phyloP scores from a whole-genome alignment of 2,329 filamentous ascomycete species.

The Bipolaris cookei region DNA sequence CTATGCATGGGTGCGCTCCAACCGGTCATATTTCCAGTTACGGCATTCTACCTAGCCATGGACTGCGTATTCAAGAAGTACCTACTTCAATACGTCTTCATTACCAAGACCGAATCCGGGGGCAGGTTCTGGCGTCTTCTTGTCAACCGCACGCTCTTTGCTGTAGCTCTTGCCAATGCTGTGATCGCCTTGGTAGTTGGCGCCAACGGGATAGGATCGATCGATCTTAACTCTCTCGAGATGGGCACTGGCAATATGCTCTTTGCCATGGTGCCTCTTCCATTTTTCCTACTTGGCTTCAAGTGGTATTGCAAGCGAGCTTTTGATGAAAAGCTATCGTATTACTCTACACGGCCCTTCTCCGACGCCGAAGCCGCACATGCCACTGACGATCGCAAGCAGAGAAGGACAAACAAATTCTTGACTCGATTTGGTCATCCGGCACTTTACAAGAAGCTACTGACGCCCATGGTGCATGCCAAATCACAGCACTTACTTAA shows the following conservation, averaged over 20 bases:
- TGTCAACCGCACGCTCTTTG: slow-evolving; percentile 91
- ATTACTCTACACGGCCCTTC: slow-evolving; percentile 68
- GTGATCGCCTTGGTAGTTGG: slow-evolving; percentile 80
- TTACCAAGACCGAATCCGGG: slow-evolving; percentile 95
- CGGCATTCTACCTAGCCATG: slow-evolving; percentile 84
- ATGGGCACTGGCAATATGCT: slow-evolving; percentile 59
- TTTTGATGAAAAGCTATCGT: slow-evolving; percentile 82
- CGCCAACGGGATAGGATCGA: slow-evolving; percentile 63
- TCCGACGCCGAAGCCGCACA: slow-evolving; percentile 60
- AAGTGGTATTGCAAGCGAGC: slow-evolving; percentile 78
- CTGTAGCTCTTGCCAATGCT: slow-evolving; percentile 75
- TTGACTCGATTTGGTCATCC: slow-evolving; percentile 86
- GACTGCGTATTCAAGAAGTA: slow-evolving; percentile 95
- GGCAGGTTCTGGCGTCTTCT: slow-evolving; percentile 89
- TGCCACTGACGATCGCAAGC: slow-evolving; percentile 35
- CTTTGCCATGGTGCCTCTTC: slow-evolving; percentile 73
- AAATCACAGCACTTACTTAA: slow-evolving; percentile 85
- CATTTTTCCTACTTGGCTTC: slow-evolving; percentile 78
- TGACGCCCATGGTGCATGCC: slow-evolving; percentile 83
- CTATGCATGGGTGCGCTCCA: slow-evolving; percentile 84
- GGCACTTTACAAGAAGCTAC: slow-evolving; percentile 72
- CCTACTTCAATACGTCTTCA: slow-evolving; percentile 79
- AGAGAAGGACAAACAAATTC: slow-evolving; percentile 64
- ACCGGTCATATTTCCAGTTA: slow-evolving; percentile 83
- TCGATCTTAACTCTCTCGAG: slow-evolving; percentile 40